Percentiles rank a stretch among this genome's conserved stretches.
Conservation (phyloP, 495 filamentous ascomycete species). For the Clavariopsis aquatica region DNA sequence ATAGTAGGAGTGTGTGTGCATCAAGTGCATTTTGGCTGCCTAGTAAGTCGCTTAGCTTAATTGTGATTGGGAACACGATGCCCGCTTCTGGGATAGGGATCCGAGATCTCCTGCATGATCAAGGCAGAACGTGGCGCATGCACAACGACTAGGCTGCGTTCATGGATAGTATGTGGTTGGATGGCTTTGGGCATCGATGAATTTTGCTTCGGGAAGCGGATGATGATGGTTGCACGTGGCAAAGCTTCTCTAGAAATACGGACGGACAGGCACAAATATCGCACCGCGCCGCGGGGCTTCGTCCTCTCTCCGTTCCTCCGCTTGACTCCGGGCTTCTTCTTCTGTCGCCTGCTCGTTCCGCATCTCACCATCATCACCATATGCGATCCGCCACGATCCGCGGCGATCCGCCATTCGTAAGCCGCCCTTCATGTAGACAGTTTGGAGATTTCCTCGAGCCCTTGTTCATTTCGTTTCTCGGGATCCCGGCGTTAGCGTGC, state of each 20-base stretch:
- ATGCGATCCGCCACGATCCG: background rate
- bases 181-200: background rate
- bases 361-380: background rate
- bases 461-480: background rate
- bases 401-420: background rate
- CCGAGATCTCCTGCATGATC: background rate
- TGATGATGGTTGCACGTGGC: no score
- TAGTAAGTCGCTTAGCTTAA: background rate
- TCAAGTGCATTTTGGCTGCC: background rate
- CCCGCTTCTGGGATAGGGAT: background rate
- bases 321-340: background rate
- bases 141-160: background rate
- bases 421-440: no score
- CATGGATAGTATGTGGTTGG: background rate
- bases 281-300: background rate
- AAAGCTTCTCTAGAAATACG: background rate
- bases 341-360: background rate
- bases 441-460: background rate
- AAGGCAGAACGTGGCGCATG: slow-evolving; percentile 1
- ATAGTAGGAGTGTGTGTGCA: background rate
- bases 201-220: background rate
- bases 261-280: background rate
- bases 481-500: background rate
- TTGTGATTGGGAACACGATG: background rate
- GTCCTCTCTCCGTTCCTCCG: background rate